A percentile compares a stretch with the other conserved stretches of the same genome.
Conservation (phyloP, 345 rosid species). For the Anacardium occidentale region DNA sequence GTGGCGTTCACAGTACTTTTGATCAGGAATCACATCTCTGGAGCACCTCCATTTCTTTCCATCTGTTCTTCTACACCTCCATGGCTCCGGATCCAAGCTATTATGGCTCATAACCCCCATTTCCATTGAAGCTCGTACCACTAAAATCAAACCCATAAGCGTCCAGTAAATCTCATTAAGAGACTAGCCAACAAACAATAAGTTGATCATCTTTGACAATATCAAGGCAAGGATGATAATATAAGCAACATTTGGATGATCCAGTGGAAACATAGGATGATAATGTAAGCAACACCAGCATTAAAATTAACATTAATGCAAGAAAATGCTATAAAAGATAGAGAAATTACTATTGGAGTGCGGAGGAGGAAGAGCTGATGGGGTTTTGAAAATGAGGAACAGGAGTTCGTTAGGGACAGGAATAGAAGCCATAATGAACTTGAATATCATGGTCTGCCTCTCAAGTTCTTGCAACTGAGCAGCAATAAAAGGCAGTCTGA, state of each 20-base stretch:
- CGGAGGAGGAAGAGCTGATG: conserved; percentile 21
- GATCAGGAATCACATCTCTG: conserved; percentile 65
- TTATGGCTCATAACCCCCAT: conserved; percentile 33
- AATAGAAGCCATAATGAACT: conserved; percentile 52
- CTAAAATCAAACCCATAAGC: neutral
- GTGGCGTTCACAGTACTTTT: conserved; percentile 75
- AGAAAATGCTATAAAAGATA: neutral
- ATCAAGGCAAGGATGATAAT: neutral
- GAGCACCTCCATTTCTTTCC: conserved; percentile 87
- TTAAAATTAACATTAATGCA: neutral
- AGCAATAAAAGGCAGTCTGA: conserved; percentile 45
- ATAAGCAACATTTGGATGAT: too few relatives aligned
- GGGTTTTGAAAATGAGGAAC: conserved; percentile 33
- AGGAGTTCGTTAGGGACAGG: conserved; percentile 62
- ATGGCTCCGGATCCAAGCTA: conserved; percentile 53
- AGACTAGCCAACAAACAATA: neutral
- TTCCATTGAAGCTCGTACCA: conserved; percentile 27
- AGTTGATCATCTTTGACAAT: neutral
- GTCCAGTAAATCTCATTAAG: neutral
- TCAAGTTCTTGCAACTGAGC: conserved; percentile 64
- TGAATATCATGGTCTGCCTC: conserved; percentile 50
- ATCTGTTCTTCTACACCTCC: conserved; percentile 78
- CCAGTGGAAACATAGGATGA: too few relatives aligned
- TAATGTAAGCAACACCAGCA: neutral
- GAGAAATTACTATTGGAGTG: conserved; percentile 28